Evolutionary conservation across 805 yeast genomes (phyloP).

Genomic region (Cyberlindnera bimundalis): DNA sequence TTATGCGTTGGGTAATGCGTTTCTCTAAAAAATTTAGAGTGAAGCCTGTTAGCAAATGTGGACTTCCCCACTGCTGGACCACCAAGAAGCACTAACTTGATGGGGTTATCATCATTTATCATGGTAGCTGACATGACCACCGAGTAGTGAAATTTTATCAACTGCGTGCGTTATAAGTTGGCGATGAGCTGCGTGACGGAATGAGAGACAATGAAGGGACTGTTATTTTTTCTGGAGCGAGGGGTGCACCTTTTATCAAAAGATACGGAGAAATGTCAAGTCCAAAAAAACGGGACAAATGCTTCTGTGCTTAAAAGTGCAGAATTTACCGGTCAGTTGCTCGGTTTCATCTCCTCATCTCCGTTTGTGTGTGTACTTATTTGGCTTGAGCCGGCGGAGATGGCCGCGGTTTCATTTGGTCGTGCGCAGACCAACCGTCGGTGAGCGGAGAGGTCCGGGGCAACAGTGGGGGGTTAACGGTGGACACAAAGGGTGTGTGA

Average conservation of each 20-base stretch:
- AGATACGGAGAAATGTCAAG: no score
- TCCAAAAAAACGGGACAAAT: no score
- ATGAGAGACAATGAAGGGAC: no score
- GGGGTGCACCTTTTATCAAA: no score
- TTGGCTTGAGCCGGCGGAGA: conserved; percentile 4
- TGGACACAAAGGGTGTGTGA: neutral
- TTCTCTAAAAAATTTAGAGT: conserved; percentile 50
- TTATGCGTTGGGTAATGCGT: conserved; percentile 73
- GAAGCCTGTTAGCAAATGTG: conserved; percentile 47
- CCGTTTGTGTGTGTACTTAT: neutral
- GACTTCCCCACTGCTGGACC: conserved; percentile 60
- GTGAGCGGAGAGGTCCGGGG: neutral
- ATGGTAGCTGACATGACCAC: neutral
- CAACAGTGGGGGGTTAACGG: neutral
- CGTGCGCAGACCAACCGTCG: neutral
- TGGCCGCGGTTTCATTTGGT: neutral
- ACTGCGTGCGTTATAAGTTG: no score
- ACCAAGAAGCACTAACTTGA: conserved; percentile 60
- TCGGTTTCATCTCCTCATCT: neutral
- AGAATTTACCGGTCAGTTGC: no score
- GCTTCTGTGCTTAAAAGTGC: no score
- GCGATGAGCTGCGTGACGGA: no score
- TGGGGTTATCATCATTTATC: conserved; percentile 34
- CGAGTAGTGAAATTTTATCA: no score
- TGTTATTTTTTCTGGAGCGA: no score